A percentile compares a stretch with the other conserved stretches of the same genome.
Evolutionary conservation across 2,329 filamentous ascomycete species (phyloP).

Genomic region (Trichoderma koningiopsis): DNA sequence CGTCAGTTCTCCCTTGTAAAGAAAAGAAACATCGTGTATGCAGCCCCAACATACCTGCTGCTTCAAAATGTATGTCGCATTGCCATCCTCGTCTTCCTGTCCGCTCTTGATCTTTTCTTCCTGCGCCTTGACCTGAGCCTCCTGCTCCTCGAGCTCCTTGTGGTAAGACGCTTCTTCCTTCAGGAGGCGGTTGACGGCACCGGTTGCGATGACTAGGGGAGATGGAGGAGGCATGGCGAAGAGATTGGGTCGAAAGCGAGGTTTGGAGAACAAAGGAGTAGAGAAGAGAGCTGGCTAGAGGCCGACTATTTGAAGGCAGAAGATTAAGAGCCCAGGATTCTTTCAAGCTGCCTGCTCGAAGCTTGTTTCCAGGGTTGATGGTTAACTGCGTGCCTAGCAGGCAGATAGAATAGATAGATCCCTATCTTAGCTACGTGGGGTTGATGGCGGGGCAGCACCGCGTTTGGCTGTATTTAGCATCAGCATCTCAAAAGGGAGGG

Average conservation of each 20-base stretch:
- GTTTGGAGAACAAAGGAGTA: neutral
- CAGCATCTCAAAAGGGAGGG: neutral
- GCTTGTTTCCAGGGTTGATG: neutral
- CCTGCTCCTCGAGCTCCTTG: constrained; percentile 77
- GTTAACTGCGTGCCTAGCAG: constrained; percentile 7
- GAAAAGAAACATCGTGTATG: constrained; percentile 1
- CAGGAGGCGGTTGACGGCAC: constrained; percentile 77
- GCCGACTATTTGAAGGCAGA: neutral
- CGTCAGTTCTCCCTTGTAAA: neutral
- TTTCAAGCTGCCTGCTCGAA: constrained; percentile 3
- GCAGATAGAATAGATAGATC: constrained; percentile 2
- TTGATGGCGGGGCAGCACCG: constrained; percentile 20
- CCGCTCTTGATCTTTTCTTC: constrained; percentile 58
- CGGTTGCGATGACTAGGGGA: constrained; percentile 76
- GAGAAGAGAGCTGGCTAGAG: no score
- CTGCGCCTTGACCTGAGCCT: constrained; percentile 69
- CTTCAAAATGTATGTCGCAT: constrained; percentile 76
- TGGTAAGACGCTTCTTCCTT: constrained; percentile 93
- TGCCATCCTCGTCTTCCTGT: constrained; percentile 63
- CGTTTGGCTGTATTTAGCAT: neutral
- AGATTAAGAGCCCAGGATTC: neutral
- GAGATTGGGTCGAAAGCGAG: neutral
- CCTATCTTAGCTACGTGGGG: constrained; percentile 13
- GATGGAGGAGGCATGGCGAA: constrained; percentile 72
- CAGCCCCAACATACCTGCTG: constrained; percentile 72